These are phyloP conservation scores for Cyberlindnera mrakii DNA, from an alignment of 805 yeast species.

Conservation along the genomic window DNA sequence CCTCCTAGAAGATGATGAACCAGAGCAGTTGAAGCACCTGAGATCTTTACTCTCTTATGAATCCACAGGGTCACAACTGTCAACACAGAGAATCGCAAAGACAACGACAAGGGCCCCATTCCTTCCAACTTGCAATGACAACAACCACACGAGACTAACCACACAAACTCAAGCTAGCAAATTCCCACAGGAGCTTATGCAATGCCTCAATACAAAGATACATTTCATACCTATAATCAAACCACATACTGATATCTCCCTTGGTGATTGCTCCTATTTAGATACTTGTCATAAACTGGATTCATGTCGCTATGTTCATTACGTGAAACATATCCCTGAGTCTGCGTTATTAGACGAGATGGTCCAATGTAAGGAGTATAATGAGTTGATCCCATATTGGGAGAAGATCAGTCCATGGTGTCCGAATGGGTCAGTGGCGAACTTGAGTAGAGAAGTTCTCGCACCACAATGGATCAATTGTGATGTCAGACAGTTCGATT, in stretches of 20 bases:
- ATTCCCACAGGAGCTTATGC: constrained; percentile 23
- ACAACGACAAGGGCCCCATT: constrained; percentile 39
- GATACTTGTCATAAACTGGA: constrained; percentile 89
- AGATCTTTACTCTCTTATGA: constrained; percentile 23
- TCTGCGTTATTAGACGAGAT: constrained; percentile 18
- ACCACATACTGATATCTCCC: constrained; percentile 55
- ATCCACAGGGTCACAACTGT: constrained; percentile 35
- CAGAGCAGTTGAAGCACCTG: constrained; percentile 9
- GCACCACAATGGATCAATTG: constrained; percentile 87
- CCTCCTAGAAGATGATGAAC: constrained; percentile 1
- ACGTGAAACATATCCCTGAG: constrained; percentile 40
- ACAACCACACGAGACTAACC: constrained; percentile 12
- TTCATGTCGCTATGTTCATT: constrained; percentile 78
- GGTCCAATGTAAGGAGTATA: constrained; percentile 19
- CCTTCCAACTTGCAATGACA: constrained; percentile 43
- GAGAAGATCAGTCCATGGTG: constrained; percentile 26
- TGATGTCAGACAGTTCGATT: constrained; percentile 71
- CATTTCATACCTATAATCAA: constrained; percentile 53
- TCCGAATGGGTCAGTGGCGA: constrained; percentile 30
- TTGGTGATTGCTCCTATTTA: constrained; percentile 90
- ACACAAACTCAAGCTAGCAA: constrained; percentile 23
- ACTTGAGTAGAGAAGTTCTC: constrained; percentile 25
- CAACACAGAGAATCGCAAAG: constrained; percentile 32
- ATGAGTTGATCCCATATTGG: constrained; percentile 15
- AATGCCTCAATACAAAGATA: constrained; percentile 25